phyloP scores from a whole-genome alignment of 2,329 filamentous ascomycete genomes.

The Hymenoscyphus salicellus region DNA sequence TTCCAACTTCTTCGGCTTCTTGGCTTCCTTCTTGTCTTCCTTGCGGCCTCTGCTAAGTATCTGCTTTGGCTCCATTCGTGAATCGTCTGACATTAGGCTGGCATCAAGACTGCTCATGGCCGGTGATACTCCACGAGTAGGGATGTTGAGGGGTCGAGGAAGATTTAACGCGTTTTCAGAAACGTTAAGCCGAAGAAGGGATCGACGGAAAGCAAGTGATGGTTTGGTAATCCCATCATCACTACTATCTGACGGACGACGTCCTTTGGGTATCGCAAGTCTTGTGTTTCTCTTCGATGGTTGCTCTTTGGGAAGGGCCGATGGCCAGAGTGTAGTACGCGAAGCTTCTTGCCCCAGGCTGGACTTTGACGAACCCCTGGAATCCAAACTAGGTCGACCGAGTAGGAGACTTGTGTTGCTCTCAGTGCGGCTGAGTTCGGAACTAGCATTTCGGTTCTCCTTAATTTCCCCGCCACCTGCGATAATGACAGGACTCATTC shows the following conservation, averaged over 20 bases:
- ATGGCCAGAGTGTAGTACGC: constrained; percentile 52
- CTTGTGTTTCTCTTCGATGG: constrained; percentile 19
- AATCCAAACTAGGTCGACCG: constrained; percentile 44
- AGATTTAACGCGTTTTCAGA: constrained; percentile 46
- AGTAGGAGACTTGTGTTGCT: constrained; percentile 48
- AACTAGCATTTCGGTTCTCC: constrained; percentile 56
- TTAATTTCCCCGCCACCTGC: constrained; percentile 58
- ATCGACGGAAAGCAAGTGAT: constrained; percentile 54
- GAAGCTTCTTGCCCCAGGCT: constrained; percentile 37
- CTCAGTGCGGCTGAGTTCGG: constrained; percentile 48
- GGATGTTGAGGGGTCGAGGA: constrained; percentile 52
- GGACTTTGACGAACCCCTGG: constrained; percentile 37
- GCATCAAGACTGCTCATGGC: constrained; percentile 57
- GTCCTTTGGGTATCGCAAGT: constrained; percentile 19
- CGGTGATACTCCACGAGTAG: constrained; percentile 41
- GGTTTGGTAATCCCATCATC: constrained; percentile 54
- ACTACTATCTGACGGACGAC: constrained; percentile 51
- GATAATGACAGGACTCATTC: constrained; percentile 65
- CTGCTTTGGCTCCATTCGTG: constrained; percentile 40
- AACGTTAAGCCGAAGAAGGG: constrained; percentile 50
- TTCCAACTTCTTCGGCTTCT: constrained; percentile 40
- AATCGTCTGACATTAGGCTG: constrained; percentile 57
- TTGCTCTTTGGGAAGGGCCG: constrained; percentile 46
- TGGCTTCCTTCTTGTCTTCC: neutral
- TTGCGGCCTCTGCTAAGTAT: constrained; percentile 37